phyloP scores from a whole-genome alignment of 2,329 filamentous ascomycete species.

The Beauveria rudraprayagi region DNA sequence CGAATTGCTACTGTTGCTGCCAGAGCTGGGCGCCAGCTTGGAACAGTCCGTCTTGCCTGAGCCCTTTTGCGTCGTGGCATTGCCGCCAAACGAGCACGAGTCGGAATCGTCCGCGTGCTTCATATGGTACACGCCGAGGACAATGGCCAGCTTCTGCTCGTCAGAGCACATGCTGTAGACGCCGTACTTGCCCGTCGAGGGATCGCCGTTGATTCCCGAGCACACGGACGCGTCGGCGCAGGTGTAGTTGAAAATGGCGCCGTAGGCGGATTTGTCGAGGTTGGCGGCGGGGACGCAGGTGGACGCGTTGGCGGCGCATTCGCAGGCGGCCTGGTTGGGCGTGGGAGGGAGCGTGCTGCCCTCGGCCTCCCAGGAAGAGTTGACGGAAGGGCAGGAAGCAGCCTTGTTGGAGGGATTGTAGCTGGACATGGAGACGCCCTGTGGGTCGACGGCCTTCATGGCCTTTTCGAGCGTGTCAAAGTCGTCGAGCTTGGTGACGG shows the following conservation, averaged over 20 bases:
- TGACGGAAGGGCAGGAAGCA: conserved; percentile 61
- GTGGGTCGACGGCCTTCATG: conserved; percentile 60
- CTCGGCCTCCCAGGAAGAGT: conserved; percentile 54
- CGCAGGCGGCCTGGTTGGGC: conserved; percentile 71
- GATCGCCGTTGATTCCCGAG: conserved; percentile 5
- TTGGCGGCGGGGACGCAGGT: conserved; percentile 57
- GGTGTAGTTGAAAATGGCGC: conserved; percentile 25
- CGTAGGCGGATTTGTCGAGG: conserved; percentile 51
- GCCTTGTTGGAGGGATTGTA: conserved; percentile 71
- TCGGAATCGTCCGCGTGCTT: conserved; percentile 41
- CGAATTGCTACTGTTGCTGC: conserved; percentile 14
- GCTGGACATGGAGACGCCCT: conserved; percentile 52
- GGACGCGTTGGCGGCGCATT: conserved; percentile 73
- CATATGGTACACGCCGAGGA: conserved; percentile 38
- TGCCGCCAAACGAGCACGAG: conserved; percentile 66
- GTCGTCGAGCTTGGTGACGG: conserved; percentile 61
- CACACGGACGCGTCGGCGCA: conserved; percentile 4
- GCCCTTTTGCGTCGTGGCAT: conserved; percentile 48
- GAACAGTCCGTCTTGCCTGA: conserved; percentile 34
- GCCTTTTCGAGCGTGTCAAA: conserved; percentile 65
- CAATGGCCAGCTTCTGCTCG: conserved; percentile 61
- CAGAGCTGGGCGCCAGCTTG: conserved; percentile 35
- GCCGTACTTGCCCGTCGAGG: conserved; percentile 54
- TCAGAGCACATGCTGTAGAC: conserved; percentile 69
- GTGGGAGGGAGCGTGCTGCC: conserved; percentile 63